phyloP scores from a whole-genome alignment of 768 basidiomycete species.

The Amanita jacksonii region DNA sequence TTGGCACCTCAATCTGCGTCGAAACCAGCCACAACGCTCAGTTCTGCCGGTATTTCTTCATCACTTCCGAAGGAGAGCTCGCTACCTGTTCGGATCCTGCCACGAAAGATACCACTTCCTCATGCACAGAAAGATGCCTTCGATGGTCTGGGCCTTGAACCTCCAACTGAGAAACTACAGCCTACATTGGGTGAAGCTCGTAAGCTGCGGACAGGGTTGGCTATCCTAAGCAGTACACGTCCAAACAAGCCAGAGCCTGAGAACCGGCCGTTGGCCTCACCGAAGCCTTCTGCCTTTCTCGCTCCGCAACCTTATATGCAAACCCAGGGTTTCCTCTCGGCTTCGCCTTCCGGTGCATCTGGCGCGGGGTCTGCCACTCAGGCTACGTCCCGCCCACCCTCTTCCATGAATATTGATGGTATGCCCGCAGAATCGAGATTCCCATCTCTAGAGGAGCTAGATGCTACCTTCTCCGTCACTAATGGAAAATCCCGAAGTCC shows the following conservation, averaged over 20 bases:
- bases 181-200: slow-evolving; percentile 73
- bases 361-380: slow-evolving; percentile 22
- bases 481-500: not conserved
- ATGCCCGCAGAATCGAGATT: slow-evolving; percentile 63
- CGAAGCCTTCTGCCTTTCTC: slow-evolving; percentile 23
- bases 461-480: slow-evolving; percentile 36
- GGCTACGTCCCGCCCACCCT: slow-evolving; percentile 20
- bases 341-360: slow-evolving; percentile 21
- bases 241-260: slow-evolving; percentile 21
- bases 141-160: slow-evolving; percentile 54
- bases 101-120: slow-evolving; percentile 10
- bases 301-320: slow-evolving; percentile 5
- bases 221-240: slow-evolving; percentile 32
- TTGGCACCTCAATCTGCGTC: not conserved
- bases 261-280: slow-evolving; percentile 15
- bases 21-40: not conserved
- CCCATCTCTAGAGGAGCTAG: slow-evolving; percentile 81
- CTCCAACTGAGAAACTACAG: slow-evolving; percentile 33
- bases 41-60: not conserved
- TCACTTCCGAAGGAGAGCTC: not conserved
- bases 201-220: slow-evolving; percentile 61
- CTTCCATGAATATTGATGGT: slow-evolving; percentile 23
- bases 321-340: slow-evolving; percentile 14
- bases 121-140: slow-evolving; percentile 51
- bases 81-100: slow-evolving; percentile 16